A percentile compares a stretch with the other conserved stretches of the same genome.
Conservation (phyloP, 192 early-diverging fungal genomes). For the Backusella tuberculispora region DNA sequence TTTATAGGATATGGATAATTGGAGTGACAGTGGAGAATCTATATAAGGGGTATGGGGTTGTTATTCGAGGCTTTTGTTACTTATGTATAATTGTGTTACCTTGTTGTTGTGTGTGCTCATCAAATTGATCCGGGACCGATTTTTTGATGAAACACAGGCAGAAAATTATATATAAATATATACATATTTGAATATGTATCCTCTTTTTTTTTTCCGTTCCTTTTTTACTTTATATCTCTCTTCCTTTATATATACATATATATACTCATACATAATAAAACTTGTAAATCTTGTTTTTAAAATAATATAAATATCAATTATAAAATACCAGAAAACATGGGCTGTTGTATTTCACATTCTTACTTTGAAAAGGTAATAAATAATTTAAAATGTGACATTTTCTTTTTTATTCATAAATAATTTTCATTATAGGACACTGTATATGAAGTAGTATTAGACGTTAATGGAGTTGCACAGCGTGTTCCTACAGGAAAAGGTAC, state of each 20-base stretch:
- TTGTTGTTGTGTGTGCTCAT: neutral
- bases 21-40: slow-evolving; percentile 51
- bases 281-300: too few species aligned
- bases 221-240: slow-evolving; percentile 7
- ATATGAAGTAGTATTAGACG: slow-evolving; percentile 37
- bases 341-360: slow-evolving; percentile 30
- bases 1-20: slow-evolving; percentile 47
- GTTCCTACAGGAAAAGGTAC: slow-evolving; percentile 38
- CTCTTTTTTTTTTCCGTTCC: neutral
- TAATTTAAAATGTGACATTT: neutral
- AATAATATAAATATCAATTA: too few species aligned
- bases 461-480: slow-evolving; percentile 33
- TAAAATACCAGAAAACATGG: too few species aligned
- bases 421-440: slow-evolving; percentile 35
- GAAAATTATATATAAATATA: neutral
- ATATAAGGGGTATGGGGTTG: neutral
- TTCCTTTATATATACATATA: neutral
- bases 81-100: slow-evolving; percentile 3
- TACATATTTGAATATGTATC: neutral
- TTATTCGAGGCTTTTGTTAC: neutral
- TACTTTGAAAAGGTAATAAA: slow-evolving; percentile 2
- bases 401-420: neutral
- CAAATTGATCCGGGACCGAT: slow-evolving; percentile 22
- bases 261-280: too few species aligned
- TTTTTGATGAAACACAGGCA: slow-evolving; percentile 7